Evolutionary conservation across 306 rosid genomes (phyloP).

Genomic region (Cicer arietinum): DNA sequence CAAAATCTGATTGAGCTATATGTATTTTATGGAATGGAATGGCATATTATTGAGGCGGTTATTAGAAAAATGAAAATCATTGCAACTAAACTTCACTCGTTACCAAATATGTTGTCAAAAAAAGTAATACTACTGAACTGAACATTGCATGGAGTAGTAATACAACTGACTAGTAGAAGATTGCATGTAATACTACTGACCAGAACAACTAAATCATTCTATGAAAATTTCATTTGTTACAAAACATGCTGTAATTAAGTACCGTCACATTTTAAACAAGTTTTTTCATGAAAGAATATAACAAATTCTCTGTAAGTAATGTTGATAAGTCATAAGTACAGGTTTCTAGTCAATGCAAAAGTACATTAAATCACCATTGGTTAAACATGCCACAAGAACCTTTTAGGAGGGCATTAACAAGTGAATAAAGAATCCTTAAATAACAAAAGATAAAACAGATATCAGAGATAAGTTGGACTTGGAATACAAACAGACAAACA

Average conservation of each 20-base stretch:
- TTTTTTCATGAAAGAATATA: conserved; percentile 8
- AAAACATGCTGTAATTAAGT: conserved; percentile 14
- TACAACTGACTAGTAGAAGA: no score
- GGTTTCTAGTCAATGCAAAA: neutral
- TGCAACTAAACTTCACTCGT: neutral
- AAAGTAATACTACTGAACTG: no score
- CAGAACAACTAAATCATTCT: neutral
- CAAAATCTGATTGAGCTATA: conserved; percentile 15
- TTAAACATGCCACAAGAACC: neutral
- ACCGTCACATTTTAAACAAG: neutral
- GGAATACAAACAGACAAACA: neutral
- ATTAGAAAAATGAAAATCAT: neutral
- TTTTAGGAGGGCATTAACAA: neutral
- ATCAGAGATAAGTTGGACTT: neutral
- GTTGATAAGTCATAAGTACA: neutral
- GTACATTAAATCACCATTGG: conserved; percentile 1
- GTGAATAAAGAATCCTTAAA: conserved; percentile 10
- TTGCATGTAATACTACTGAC: neutral
- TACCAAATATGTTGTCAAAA: no score
- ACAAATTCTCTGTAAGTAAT: neutral
- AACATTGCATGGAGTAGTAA: no score
- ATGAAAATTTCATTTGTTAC: neutral
- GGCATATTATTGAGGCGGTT: neutral
- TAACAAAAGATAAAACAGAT: neutral
- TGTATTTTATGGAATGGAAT: neutral